These are phyloP conservation scores for Vickermania spadyakhi DNA, from an alignment of 208 protist genomes.

Conservation along the genomic window DNA sequence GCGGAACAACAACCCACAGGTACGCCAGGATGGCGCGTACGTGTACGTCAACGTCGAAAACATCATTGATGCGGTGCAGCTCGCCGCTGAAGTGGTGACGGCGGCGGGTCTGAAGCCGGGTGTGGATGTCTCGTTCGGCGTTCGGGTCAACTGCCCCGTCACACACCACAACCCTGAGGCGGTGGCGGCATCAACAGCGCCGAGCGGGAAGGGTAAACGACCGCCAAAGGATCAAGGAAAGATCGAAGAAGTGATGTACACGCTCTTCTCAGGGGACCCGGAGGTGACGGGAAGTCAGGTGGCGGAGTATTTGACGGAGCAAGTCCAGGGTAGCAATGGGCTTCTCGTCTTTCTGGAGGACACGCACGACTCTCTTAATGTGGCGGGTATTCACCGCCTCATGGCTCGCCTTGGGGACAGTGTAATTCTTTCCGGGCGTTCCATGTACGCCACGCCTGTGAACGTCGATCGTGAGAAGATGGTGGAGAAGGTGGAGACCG, in stretches of 20 bases:
- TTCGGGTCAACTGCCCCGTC: slow-evolving; percentile 20
- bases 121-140: slow-evolving; percentile 23
- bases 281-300: slow-evolving; percentile 64
- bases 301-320: slow-evolving; percentile 56
- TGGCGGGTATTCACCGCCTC: slow-evolving; percentile 31
- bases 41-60: slow-evolving; percentile 38
- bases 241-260: slow-evolving; percentile 33
- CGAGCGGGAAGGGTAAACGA: slow-evolving; percentile 9
- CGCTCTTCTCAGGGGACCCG: slow-evolving; percentile 48
- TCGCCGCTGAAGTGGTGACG: slow-evolving; percentile 22
- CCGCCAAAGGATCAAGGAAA: neutral
- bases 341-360: slow-evolving; percentile 56
- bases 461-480: slow-evolving; percentile 3
- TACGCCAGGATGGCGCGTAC: slow-evolving; percentile 21
- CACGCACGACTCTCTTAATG: slow-evolving; percentile 45
- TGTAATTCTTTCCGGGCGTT: slow-evolving; percentile 13
- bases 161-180: neutral
- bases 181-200: neutral
- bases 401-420: slow-evolving; percentile 19
- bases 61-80: slow-evolving; percentile 21
- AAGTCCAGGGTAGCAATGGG: slow-evolving; percentile 23
- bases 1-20: neutral
- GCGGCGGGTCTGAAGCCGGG: slow-evolving; percentile 23
- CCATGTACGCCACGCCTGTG: slow-evolving; percentile 3
- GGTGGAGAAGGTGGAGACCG: slow-evolving; percentile 4